phyloP scores from a whole-genome alignment of 768 basidiomycete species.

The Symmetrospora coprosmae region DNA sequence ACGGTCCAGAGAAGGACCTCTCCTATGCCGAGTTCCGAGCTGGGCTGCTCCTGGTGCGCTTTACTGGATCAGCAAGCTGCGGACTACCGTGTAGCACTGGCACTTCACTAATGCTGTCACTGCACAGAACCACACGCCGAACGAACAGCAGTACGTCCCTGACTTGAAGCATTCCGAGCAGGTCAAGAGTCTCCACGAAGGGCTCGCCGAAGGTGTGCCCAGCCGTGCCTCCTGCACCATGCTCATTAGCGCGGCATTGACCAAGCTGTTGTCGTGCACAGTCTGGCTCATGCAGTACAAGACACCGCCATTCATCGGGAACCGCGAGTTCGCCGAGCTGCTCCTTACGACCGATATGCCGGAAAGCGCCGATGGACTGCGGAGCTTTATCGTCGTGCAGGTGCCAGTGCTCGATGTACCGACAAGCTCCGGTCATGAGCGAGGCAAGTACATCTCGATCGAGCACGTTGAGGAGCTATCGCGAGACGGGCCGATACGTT shows the following conservation, averaged over 20 bases:
- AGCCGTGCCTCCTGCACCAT: not conserved
- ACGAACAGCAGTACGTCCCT: slow-evolving; percentile 16
- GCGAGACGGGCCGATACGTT: not conserved
- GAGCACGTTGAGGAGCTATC: slow-evolving; percentile 6
- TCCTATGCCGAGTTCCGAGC: slow-evolving; percentile 12
- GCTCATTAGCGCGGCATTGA: not conserved
- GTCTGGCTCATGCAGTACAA: slow-evolving; percentile 17
- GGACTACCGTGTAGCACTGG: too few species aligned
- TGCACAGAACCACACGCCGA: not conserved
- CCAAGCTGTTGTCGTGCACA: not conserved
- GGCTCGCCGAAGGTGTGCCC: not conserved
- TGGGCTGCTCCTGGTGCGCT: not conserved
- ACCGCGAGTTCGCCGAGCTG: slow-evolving; percentile 9
- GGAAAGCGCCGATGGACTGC: not conserved
- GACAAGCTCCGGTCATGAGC: not conserved
- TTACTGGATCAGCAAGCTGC: too few species aligned
- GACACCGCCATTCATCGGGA: not conserved
- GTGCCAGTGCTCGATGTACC: slow-evolving; percentile 13
- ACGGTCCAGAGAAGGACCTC: slow-evolving; percentile 11
- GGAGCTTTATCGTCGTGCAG: slow-evolving; percentile 6
- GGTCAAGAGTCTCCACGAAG: not conserved
- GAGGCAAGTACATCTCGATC: slow-evolving; percentile 11
- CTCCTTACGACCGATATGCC: not conserved
- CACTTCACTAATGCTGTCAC: too few species aligned
- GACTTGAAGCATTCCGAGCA: not conserved